These are phyloP conservation scores for Stemphylium beticola DNA, from an alignment of 2,329 filamentous ascomycete species.

Conservation along the genomic window DNA sequence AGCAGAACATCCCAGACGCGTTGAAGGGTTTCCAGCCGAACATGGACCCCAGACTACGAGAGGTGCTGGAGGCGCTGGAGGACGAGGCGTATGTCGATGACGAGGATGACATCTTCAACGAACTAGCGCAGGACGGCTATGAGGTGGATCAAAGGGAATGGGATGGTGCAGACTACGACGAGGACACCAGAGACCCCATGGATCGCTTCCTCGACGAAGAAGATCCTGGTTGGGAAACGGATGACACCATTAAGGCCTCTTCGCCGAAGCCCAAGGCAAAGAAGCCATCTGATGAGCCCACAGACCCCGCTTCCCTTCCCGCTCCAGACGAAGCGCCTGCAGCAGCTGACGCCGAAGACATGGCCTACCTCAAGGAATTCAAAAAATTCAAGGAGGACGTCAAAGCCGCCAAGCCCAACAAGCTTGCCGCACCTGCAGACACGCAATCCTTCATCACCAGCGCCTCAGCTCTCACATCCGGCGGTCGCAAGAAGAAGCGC, in stretches of 20 bases:
- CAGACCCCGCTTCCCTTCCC: constrained; percentile 54
- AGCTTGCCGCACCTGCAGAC: constrained; percentile 62
- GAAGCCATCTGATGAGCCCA: constrained; percentile 50
- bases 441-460: constrained; percentile 72
- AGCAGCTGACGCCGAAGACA: constrained; percentile 59
- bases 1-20: constrained; percentile 89
- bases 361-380: constrained; percentile 91
- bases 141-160: constrained; percentile 84
- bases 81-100: constrained; percentile 92
- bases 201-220: constrained; percentile 59
- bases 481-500: constrained; percentile 87
- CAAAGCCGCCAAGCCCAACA: constrained; percentile 55
- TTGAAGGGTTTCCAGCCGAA: constrained; percentile 95
- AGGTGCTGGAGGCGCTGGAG: constrained; percentile 90
- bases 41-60: constrained; percentile 91
- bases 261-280: constrained; percentile 48
- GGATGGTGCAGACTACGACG: constrained; percentile 62
- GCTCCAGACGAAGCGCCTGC: constrained; percentile 43
- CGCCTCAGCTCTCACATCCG: constrained; percentile 71
- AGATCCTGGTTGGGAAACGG: constrained; percentile 92
- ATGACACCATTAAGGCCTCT: constrained; percentile 78
- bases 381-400: constrained; percentile 88
- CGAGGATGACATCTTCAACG: constrained; percentile 81
- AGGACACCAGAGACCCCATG: constrained; percentile 40
- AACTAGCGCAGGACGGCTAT: constrained; percentile 70